These are phyloP conservation scores for Debaryomycetaceae sp. DNA, from an alignment of 1,139 yeast genomes.

Conservation along the genomic window DNA sequence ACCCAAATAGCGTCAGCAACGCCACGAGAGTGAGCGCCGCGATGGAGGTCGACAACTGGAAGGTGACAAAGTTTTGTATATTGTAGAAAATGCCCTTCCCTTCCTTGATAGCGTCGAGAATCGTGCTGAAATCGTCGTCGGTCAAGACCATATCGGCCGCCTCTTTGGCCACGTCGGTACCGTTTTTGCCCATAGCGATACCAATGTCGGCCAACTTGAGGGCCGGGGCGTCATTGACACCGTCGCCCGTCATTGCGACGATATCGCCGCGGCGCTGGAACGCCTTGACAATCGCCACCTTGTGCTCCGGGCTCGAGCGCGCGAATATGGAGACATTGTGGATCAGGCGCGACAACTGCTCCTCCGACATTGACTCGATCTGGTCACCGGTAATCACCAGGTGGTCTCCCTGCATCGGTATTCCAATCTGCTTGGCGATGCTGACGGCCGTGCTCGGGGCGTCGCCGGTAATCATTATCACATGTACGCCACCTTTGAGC, in stretches of 20 bases:
- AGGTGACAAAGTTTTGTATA: conserved; percentile 86
- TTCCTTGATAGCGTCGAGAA: conserved; percentile 84
- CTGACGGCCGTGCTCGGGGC: conserved; percentile 85
- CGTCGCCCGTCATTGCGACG: conserved; percentile 99
- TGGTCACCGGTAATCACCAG: conserved; percentile 78
- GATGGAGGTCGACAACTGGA: conserved; percentile 89
- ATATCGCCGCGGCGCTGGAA: conserved; percentile 87
- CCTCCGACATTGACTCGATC: conserved; percentile 60
- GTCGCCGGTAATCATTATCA: conserved; percentile 96
- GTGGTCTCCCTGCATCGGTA: conserved; percentile 59
- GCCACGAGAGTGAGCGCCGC: conserved; percentile 91
- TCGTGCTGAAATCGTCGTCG: conserved; percentile 92
- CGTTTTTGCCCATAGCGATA: conserved; percentile 92
- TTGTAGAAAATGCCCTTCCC: conserved; percentile 94
- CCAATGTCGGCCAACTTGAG: conserved; percentile 95
- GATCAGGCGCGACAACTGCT: conserved; percentile 61
- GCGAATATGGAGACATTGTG: conserved; percentile 86
- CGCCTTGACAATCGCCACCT: conserved; percentile 83
- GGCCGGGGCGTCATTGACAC: conserved; percentile 99
- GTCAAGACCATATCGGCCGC: conserved; percentile 97
- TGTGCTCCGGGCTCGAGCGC: conserved; percentile 94
- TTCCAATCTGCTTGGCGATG: conserved; percentile 87
- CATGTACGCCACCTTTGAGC: conserved; percentile 87
- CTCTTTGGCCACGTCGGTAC: conserved; percentile 97
- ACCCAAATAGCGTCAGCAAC: conserved; percentile 69